Evolutionary conservation across 768 basidiomycete genomes (phyloP).

Genomic region (Hirschioporus abietinus): DNA sequence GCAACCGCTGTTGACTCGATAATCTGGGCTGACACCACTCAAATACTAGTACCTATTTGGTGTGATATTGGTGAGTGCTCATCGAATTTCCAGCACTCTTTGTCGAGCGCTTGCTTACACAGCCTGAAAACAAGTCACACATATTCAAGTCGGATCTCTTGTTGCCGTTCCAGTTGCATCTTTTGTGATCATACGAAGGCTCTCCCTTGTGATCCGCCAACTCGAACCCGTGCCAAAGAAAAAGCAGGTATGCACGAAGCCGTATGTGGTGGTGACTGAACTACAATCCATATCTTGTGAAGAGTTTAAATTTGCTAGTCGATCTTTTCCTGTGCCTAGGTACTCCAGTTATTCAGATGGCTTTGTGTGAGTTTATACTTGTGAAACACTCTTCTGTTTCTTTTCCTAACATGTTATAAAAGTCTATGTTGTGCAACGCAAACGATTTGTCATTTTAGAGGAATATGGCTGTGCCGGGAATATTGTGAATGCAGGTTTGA

Average conservation of each 20-base stretch:
- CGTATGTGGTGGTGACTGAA: too few species aligned
- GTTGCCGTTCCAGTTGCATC: not conserved
- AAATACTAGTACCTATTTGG: constrained; percentile 24
- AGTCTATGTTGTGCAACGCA: constrained; percentile 42
- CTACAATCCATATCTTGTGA: too few species aligned
- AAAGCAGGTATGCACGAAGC: not conserved
- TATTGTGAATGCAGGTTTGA: not conserved
- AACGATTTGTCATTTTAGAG: constrained; percentile 46
- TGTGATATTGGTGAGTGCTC: constrained; percentile 32
- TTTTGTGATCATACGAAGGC: not conserved
- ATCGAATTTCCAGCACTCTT: too few species aligned
- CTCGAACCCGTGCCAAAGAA: not conserved
- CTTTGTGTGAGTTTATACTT: not conserved
- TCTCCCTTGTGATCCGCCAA: not conserved
- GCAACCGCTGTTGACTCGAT: constrained; percentile 23
- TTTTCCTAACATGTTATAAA: constrained; percentile 8
- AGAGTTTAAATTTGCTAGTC: not conserved
- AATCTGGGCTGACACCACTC: constrained; percentile 25
- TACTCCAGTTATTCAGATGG: not conserved
- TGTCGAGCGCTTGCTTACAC: not conserved
- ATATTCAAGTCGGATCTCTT: not conserved
- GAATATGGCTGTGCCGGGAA: constrained; percentile 34
- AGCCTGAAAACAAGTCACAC: not conserved
- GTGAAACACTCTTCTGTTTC: not conserved
- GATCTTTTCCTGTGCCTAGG: not conserved